Evolutionary conservation across 139 green algal genomes (phyloP).

Genomic region (Volvox reticuliferus): DNA sequence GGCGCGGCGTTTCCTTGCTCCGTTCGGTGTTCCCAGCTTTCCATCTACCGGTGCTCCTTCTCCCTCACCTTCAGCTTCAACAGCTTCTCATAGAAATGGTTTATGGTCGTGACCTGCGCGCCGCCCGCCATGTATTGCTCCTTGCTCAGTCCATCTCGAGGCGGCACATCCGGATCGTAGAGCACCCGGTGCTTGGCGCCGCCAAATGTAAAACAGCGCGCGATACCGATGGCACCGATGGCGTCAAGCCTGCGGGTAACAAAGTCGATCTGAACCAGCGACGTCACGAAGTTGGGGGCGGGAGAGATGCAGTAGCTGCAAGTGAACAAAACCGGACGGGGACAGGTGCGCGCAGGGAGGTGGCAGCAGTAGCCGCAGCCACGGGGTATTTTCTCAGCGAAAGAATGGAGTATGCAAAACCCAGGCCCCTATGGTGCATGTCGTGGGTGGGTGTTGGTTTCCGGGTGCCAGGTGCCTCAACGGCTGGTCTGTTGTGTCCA

Average conservation of each 20-base stretch:
- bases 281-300: neutral
- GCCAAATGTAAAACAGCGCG: constrained; percentile 87
- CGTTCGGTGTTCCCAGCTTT: too few species aligned
- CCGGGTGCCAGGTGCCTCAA: too few species aligned
- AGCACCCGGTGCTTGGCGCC: constrained; percentile 61
- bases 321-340: neutral
- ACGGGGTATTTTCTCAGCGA: neutral
- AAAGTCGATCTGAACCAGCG: neutral
- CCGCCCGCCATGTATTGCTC: constrained; percentile 70
- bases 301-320: neutral
- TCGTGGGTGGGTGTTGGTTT: too few species aligned
- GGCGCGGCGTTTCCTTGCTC: too few species aligned
- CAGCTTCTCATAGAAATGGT: constrained; percentile 90
- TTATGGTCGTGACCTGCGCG: constrained; percentile 76
- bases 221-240: constrained; percentile 87
- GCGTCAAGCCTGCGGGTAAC: constrained; percentile 75
- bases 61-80: constrained; percentile 75
- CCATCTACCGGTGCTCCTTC: neutral
- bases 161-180: constrained; percentile 72
- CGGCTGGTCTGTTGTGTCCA: too few species aligned
- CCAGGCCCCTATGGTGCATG: too few species aligned
- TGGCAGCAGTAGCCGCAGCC: neutral
- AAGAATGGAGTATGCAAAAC: neutral
- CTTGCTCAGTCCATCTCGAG: constrained; percentile 61
- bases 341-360: neutral